Percentiles rank a stretch among this genome's conserved stretches.
phyloP scores from a whole-genome alignment of 1,284 basidiomycete genomes.

The Mrakiaceae sp. region DNA sequence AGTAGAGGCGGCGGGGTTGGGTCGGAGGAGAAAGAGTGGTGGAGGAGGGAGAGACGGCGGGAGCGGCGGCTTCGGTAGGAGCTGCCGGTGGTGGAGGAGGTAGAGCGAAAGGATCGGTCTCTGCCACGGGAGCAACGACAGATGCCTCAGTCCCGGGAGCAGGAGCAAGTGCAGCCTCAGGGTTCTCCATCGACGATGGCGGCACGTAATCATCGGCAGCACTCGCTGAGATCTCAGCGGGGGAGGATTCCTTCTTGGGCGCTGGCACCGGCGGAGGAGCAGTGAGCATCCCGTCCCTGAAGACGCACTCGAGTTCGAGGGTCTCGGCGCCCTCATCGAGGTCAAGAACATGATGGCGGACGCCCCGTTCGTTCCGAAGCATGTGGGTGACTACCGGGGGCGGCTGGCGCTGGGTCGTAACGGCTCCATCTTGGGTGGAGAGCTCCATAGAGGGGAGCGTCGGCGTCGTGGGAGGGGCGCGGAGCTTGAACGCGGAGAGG shows the following conservation, averaged over 20 bases:
- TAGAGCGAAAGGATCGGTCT: neutral
- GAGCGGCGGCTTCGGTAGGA: neutral
- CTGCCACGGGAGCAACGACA: too few relatives aligned
- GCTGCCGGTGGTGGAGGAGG: neutral
- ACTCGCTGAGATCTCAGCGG: neutral
- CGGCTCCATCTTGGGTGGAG: neutral
- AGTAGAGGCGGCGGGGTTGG: too few relatives aligned
- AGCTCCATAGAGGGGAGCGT: neutral
- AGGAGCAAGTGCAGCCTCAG: neutral
- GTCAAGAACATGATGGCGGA: neutral
- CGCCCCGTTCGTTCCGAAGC: conserved; percentile 3
- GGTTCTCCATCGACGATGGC: neutral
- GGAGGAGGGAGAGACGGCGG: too few relatives aligned
- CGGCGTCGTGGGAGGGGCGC: neutral
- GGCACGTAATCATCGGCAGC: too few relatives aligned
- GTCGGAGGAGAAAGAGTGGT: too few relatives aligned
- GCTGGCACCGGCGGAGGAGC: neutral
- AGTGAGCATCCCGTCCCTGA: neutral
- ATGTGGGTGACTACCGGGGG: too few relatives aligned
- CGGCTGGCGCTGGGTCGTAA: neutral
- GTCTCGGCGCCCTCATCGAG: neutral
- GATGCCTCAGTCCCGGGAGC: neutral
- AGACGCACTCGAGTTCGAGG: neutral
- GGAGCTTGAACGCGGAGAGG: neutral
- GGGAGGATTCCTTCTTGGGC: neutral